Conservation (phyloP, 2,329 filamentous ascomycete species). For the Aspergillus persii region DNA sequence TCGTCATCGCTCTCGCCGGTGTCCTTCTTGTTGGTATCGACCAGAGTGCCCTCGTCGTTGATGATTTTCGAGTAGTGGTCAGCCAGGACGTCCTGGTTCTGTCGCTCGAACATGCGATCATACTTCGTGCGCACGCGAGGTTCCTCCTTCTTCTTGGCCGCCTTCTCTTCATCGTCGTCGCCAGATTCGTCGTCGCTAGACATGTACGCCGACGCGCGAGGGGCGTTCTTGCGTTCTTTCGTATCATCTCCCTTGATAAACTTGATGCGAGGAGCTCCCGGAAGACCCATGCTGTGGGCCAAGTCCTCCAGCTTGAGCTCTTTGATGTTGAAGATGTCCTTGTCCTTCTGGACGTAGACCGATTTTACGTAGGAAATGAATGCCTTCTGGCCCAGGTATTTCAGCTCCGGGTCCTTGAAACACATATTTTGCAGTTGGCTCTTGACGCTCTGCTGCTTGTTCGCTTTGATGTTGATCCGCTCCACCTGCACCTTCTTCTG, state of each 20-base stretch:
- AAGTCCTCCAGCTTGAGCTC: slow-evolving; percentile 82
- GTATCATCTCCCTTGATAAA: slow-evolving; percentile 87
- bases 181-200: slow-evolving; percentile 58
- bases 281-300: slow-evolving; percentile 80
- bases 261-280: slow-evolving; percentile 88
- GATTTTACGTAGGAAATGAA: slow-evolving; percentile 89
- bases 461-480: slow-evolving; percentile 79
- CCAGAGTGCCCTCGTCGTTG: slow-evolving; percentile 54
- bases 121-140: slow-evolving; percentile 79
- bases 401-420: slow-evolving; percentile 89
- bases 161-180: slow-evolving; percentile 46
- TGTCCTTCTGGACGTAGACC: slow-evolving; percentile 84
- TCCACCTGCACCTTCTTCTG: slow-evolving; percentile 88
- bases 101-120: slow-evolving; percentile 95
- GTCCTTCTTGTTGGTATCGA: slow-evolving; percentile 31
- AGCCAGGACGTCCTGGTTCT: slow-evolving; percentile 94
- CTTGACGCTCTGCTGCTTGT: slow-evolving; percentile 83
- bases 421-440: slow-evolving; percentile 90
- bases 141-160: slow-evolving; percentile 62
- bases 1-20: slow-evolving; percentile 64
- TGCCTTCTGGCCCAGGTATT: slow-evolving; percentile 93
- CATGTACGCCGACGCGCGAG: slow-evolving; percentile 62
- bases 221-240: slow-evolving; percentile 83
- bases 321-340: slow-evolving; percentile 83
- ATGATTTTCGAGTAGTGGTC: slow-evolving; percentile 89